Conservation (phyloP, 83 land plant species). For the Diphasiastrum complanatum region DNA sequence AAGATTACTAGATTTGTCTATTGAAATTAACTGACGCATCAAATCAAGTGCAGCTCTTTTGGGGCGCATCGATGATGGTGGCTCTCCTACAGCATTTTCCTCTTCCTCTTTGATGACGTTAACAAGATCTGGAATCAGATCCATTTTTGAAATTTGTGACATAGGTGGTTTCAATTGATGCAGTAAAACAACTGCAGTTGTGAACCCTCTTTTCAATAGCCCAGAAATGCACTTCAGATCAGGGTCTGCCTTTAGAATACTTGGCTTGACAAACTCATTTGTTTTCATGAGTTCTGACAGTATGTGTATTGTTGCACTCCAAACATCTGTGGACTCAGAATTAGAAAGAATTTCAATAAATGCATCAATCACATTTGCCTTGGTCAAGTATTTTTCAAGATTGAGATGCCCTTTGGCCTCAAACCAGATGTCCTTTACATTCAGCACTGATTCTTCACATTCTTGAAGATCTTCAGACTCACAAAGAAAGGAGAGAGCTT, state of each 20-base stretch:
- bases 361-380: constrained; percentile 21
- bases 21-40: constrained; percentile 1
- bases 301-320: constrained; percentile 6
- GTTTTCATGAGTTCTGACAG: constrained; percentile 21
- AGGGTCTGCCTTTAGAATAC: constrained; percentile 22
- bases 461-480: constrained; percentile 47
- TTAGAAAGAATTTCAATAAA: constrained; percentile 27
- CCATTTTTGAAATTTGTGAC: constrained; percentile 5
- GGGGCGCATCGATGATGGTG: constrained; percentile 2
- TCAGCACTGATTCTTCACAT: constrained; percentile 41
- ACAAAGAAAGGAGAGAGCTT: constrained; percentile 31
- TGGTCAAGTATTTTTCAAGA: constrained; percentile 22
- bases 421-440: constrained; percentile 12
- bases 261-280: constrained; percentile 17
- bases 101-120: neutral
- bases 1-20: neutral
- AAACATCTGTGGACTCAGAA: constrained; percentile 17
- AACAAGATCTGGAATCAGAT: constrained; percentile 22
- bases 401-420: constrained; percentile 9
- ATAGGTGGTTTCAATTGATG: constrained; percentile 16
- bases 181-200: constrained; percentile 21
- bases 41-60: constrained; percentile 19
- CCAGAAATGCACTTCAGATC: constrained; percentile 20
- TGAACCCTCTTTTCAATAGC: constrained; percentile 14
- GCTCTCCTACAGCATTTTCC: neutral